These are phyloP conservation scores for Coccomyxa sp. DNA, from an alignment of 139 green algal genomes.

Conservation along the genomic window DNA sequence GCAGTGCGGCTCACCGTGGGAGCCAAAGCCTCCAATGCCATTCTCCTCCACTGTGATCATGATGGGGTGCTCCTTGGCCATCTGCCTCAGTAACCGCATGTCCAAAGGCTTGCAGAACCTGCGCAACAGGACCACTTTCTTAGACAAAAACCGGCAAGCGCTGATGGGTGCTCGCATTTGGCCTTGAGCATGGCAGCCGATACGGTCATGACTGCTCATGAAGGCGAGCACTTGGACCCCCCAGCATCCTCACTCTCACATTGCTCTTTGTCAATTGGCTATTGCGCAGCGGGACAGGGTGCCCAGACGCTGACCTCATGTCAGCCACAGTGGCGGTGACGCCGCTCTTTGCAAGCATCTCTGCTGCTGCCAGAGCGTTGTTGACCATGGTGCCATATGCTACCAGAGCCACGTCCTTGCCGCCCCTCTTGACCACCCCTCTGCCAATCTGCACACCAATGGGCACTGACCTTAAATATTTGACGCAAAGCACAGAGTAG, in stretches of 20 bases:
- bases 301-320: slow-evolving; percentile 10
- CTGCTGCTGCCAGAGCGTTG: slow-evolving; percentile 79
- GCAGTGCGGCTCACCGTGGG: slow-evolving; percentile 78
- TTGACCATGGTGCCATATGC: slow-evolving; percentile 89
- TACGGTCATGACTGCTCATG: background rate
- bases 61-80: slow-evolving; percentile 80
- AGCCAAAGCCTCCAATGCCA: slow-evolving; percentile 92
- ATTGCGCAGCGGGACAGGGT: background rate
- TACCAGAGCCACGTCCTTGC: slow-evolving; percentile 88
- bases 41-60: slow-evolving; percentile 98
- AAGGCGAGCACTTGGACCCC: background rate
- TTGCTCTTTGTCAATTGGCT: no score
- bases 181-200: background rate
- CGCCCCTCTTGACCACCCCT: slow-evolving; percentile 74
- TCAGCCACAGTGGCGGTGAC: slow-evolving; percentile 54
- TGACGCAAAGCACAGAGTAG: no score
- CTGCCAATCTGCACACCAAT: slow-evolving; percentile 75
- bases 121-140: background rate
- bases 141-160: no score
- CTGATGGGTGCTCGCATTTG: background rate
- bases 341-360: slow-evolving; percentile 71
- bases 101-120: slow-evolving; percentile 99
- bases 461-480: no score
- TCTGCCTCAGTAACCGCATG: slow-evolving; percentile 55
- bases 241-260: no score